phyloP scores from a whole-genome alignment of 73 alveolate genomes.

The Paramecium caudatum region DNA sequence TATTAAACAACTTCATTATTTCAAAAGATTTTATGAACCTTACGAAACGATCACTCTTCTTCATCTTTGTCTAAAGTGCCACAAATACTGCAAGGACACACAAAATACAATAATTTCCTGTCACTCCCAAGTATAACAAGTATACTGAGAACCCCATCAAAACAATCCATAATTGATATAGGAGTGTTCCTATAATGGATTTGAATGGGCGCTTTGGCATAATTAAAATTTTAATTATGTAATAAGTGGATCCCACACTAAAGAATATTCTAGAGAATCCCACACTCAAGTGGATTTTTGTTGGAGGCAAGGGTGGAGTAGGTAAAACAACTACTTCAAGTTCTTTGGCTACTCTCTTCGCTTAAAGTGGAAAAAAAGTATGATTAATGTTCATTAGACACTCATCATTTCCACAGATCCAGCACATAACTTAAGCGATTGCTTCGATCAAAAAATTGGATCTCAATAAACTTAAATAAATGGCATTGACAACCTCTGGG shows the following conservation, averaged over 20 bases:
- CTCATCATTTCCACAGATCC: slow-evolving; percentile 99
- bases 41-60: background rate
- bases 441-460: slow-evolving; percentile 97
- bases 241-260: slow-evolving; percentile 79
- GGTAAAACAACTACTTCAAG: slow-evolving; percentile 76
- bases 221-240: slow-evolving; percentile 24
- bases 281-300: slow-evolving; percentile 97
- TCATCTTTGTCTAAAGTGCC: background rate
- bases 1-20: slow-evolving; percentile 7
- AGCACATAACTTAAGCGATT: slow-evolving; percentile 99
- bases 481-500: slow-evolving; percentile 95
- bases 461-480: slow-evolving; percentile 91
- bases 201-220: too few relatives aligned
- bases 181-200: background rate
- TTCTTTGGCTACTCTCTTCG: slow-evolving; percentile 67
- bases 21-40: background rate
- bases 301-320: slow-evolving; percentile 99
- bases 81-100: background rate
- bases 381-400: slow-evolving; percentile 77
- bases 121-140: background rate
- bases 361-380: slow-evolving; percentile 65
- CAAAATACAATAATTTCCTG: background rate
- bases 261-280: slow-evolving; percentile 86
- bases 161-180: background rate
- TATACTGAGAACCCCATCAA: background rate